These are phyloP conservation scores for Pisolithus thermaeus DNA, from an alignment of 1,284 basidiomycete genomes.

Conservation along the genomic window DNA sequence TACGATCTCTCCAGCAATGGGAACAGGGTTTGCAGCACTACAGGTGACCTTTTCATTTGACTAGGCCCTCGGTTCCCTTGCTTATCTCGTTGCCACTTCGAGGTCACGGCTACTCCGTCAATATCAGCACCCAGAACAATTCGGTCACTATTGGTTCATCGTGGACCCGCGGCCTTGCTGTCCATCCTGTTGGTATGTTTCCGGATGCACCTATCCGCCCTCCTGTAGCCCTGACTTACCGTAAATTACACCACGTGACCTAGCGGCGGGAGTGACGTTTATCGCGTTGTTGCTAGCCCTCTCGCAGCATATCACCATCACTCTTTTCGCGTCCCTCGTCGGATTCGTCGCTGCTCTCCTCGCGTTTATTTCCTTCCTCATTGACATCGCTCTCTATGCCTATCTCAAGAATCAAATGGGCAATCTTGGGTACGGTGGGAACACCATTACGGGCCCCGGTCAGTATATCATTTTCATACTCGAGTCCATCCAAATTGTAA, in stretches of 20 bases:
- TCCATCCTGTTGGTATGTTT: constrained; percentile 64
- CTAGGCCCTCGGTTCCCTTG: constrained; percentile 11
- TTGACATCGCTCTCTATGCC: constrained; percentile 69
- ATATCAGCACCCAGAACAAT: constrained; percentile 32
- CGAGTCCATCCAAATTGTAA: neutral
- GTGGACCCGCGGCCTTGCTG: constrained; percentile 68
- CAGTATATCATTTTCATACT: constrained; percentile 13
- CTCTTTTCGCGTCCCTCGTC: constrained; percentile 52
- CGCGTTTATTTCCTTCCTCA: constrained; percentile 63
- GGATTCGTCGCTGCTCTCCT: constrained; percentile 63
- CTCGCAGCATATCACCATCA: constrained; percentile 54
- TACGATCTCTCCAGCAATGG: constrained; percentile 12
- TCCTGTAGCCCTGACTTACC: constrained; percentile 3
- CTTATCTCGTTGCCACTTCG: constrained; percentile 1
- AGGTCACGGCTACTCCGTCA: constrained; percentile 53
- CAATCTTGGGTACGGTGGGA: constrained; percentile 39
- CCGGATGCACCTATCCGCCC: neutral
- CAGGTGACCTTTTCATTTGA: constrained; percentile 10
- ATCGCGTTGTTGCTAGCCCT: constrained; percentile 59
- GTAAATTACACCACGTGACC: constrained; percentile 8
- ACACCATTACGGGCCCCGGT: constrained; percentile 57
- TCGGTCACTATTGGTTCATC: constrained; percentile 43
- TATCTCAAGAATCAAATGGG: constrained; percentile 52
- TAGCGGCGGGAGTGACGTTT: constrained; percentile 59
- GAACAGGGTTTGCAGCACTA: constrained; percentile 13